Percentiles rank a stretch among this genome's conserved stretches.
phyloP scores from a whole-genome alignment of 1,284 basidiomycete species.

The Leccinum subfulvum region DNA sequence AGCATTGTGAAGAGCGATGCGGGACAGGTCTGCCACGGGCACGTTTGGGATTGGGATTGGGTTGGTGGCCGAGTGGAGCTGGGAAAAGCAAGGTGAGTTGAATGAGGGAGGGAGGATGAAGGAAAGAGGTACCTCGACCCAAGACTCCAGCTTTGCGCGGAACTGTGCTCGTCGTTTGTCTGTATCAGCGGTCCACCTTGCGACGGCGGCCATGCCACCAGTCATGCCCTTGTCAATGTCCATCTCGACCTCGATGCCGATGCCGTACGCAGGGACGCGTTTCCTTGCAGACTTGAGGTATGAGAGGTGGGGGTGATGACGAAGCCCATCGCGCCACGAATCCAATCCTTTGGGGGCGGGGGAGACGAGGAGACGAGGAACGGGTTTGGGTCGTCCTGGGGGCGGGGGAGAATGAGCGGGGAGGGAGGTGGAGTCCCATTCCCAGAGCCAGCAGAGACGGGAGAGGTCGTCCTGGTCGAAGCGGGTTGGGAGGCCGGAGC shows the following conservation, averaged over 20 bases:
- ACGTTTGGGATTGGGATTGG: constrained; percentile 47
- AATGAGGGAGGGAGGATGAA: not conserved
- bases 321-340: constrained; percentile 75
- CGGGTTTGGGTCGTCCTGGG: constrained; percentile 64
- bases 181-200: constrained; percentile 73
- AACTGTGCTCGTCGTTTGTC: constrained; percentile 61
- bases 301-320: constrained; percentile 69
- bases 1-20: constrained; percentile 41
- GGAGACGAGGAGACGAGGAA: constrained; percentile 50
- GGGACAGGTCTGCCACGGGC: constrained; percentile 65
- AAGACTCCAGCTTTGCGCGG: constrained; percentile 56
- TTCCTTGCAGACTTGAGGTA: constrained; percentile 60
- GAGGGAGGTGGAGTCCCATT: constrained; percentile 64
- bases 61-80: constrained; percentile 50
- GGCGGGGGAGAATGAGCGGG: constrained; percentile 3
- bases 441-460: constrained; percentile 84
- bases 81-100: constrained; percentile 15
- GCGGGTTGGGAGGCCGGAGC: constrained; percentile 60
- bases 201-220: constrained; percentile 80
- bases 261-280: constrained; percentile 73
- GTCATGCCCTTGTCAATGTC: constrained; percentile 75
- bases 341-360: constrained; percentile 62
- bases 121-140: constrained; percentile 53
- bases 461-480: constrained; percentile 66
- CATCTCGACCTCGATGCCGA: constrained; percentile 83